Percentiles rank a stretch among this genome's conserved stretches.
These are phyloP conservation scores for Rhodotorula taiwanensis DNA, from an alignment of 768 basidiomycete genomes.

Conservation along the genomic window DNA sequence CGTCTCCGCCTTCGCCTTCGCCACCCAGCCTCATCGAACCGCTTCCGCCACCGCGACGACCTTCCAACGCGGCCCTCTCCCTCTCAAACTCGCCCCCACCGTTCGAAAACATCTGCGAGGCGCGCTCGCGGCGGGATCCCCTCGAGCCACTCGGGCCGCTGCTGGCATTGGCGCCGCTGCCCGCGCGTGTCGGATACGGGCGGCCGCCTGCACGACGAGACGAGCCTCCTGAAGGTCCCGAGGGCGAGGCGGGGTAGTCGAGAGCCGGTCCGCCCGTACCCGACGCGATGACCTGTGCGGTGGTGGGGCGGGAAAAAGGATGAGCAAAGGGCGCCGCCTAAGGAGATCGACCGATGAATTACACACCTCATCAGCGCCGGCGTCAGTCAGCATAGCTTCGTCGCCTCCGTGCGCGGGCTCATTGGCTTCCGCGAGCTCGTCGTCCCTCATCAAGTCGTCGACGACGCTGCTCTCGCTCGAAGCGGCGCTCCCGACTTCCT, in stretches of 20 bases:
- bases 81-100: not conserved
- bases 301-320: not conserved
- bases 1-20: not conserved
- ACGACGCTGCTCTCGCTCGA: slow-evolving; percentile 5
- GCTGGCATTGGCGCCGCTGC: not conserved
- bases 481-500: not conserved
- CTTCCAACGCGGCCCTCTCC: not conserved
- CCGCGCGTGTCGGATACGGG: not conserved
- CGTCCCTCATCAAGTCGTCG: slow-evolving; percentile 1
- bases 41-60: not conserved
- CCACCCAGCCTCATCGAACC: too few species aligned
- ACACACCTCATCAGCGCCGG: not conserved
- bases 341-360: not conserved
- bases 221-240: not conserved
- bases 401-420: too few species aligned
- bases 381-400: not conserved
- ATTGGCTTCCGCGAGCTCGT: not conserved
- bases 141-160: not conserved
- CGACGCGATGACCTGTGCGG: not conserved
- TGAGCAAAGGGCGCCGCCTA: not conserved
- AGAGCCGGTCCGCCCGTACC: not conserved
- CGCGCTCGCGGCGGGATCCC: not conserved
- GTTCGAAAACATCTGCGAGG: not conserved
- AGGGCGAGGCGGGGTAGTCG: not conserved
- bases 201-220: not conserved